Evolutionary conservation across 345 rosid species (phyloP).

Genomic region (Brassica rapa): DNA sequence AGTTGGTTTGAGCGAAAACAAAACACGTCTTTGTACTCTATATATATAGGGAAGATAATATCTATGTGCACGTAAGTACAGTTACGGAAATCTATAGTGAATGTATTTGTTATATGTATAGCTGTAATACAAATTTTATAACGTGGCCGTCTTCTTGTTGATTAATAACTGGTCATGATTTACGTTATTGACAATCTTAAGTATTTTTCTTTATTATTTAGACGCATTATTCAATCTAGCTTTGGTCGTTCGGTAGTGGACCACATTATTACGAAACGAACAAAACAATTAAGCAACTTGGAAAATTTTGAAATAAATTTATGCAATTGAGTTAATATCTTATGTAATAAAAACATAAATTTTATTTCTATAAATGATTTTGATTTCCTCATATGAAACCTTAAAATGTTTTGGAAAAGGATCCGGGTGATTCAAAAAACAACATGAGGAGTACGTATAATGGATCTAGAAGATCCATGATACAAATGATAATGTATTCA

Average conservation of each 20-base stretch:
- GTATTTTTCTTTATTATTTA: not conserved
- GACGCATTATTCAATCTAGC: not conserved
- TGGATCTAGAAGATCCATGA: not conserved
- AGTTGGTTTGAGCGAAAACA: slow-evolving; percentile 32
- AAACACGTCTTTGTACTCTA: slow-evolving; percentile 38
- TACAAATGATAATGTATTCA: not conserved
- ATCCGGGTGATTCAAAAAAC: not conserved
- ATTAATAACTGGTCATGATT: slow-evolving; percentile 17
- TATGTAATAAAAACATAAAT: not conserved
- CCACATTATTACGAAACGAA: slow-evolving; percentile 27
- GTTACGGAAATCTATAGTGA: slow-evolving; percentile 18
- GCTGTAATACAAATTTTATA: slow-evolving; percentile 27
- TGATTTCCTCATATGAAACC: not conserved
- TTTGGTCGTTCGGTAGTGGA: slow-evolving; percentile 24
- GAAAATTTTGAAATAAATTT: not conserved
- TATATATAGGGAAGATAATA: not conserved
- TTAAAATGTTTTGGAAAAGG: not conserved
- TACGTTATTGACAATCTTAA: slow-evolving; percentile 40
- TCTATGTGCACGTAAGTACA: slow-evolving; percentile 35
- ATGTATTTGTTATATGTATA: slow-evolving; percentile 11
- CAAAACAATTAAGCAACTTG: slow-evolving; percentile 3
- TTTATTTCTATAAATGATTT: not conserved
- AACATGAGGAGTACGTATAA: not conserved
- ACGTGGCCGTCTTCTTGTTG: slow-evolving; percentile 41
- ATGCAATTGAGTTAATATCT: not conserved